Base-by-base conservation (phyloP, 108 stramenopile genomes). In the Skeletonema menzelii region DNA sequence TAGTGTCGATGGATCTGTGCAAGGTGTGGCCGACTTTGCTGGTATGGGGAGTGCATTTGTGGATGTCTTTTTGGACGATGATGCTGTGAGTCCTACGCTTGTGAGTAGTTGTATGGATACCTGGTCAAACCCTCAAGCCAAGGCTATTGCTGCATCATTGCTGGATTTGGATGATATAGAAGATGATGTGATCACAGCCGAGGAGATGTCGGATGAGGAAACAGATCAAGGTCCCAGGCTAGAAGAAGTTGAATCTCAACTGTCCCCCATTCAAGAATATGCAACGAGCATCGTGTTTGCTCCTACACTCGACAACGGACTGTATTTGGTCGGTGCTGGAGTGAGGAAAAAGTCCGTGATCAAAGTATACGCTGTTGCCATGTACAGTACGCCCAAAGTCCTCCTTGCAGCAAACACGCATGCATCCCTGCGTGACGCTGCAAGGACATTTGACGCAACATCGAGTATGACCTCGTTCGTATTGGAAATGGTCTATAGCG, bases 61-160 rank as follows among this genome's bases (percentile, higher is more conserved):
- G 67, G 88, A 87, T 82, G 90, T 93, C 42, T 93, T 88, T 55
- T 67, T 93, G 60, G 92, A 91, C 59, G 92, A 91, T 57, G 88
- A 93, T 34, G 72, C 78, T 62, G 92, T 90, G 2, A 88, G 87
- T 53, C 83, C 88, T 1, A 57, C 86, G n/a, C 76, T 93, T 64
- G 67, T 66, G 47, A 70, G 86, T 11, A 77, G 63, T 28, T 87
- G 86, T 60, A 27, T 93, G 26, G 86, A 93, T 22, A 86, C 15
- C 3, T 42, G 40, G 40, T 42, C 40, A 3, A 42, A 37, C 35
- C 35, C 35, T 12, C 10, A 37, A 11, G 35, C 35, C 0, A 0
- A 37, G 35, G 11, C 35, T 12, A 37, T 12, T 12, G 35, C 35
- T 37, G 35, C 35, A 37, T 37, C 35, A 37, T 12, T 37, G 35